Evolutionary conservation across 495 filamentous ascomycete genomes (phyloP), one percentile per base, ranked within the genome.

Genomic region (Aspergillus carlsbadensis): DNA sequence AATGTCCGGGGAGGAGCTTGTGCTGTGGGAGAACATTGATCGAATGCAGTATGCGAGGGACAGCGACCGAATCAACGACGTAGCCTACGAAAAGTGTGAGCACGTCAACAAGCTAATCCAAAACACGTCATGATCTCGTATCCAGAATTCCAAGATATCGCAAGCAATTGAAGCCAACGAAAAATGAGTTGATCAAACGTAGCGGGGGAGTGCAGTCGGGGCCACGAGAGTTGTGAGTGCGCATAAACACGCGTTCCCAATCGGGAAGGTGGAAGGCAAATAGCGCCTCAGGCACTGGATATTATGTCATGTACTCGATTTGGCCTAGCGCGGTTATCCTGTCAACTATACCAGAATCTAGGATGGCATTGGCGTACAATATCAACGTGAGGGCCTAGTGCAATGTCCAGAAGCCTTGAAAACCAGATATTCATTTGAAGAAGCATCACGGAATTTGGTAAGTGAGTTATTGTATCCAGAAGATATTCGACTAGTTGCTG

Each of bases 1-100:
- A 56, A 75, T 65, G 69, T 78, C 76, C 40, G 76, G 74, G 37
- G 75, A 78, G 61, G 76, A 77, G 64, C 65, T 75, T 39, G 67
- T 52, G 56, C 68, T 75, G 64, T 68, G 69, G 58, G 69, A 70
- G 57, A 58, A 69, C 64, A 59, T 67, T 31, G 56, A 59, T 67
- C 22, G 56, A 50, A 11, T 36, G 47, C 52, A 53, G 49, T 34
- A 57, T 65, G 54, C 51, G 43, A 57, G 35, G 37, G 43, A 52
- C 43, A 52, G 52, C 60, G 58, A 58, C 21, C 53, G 46, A 56
- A 58, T 15, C 53, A 41, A 56, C 18, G 47, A n/a, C 35, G 34
- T 36, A 45, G 52, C 40, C 14, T 49, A 20, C 39, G 15, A 45
- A 36, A 54, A 20, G 15, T 5, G 35, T 17, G 45, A 35, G 52